These are phyloP conservation scores for Sindora glabra DNA, from an alignment of 306 rosid genomes.

Conservation along the genomic window DNA sequence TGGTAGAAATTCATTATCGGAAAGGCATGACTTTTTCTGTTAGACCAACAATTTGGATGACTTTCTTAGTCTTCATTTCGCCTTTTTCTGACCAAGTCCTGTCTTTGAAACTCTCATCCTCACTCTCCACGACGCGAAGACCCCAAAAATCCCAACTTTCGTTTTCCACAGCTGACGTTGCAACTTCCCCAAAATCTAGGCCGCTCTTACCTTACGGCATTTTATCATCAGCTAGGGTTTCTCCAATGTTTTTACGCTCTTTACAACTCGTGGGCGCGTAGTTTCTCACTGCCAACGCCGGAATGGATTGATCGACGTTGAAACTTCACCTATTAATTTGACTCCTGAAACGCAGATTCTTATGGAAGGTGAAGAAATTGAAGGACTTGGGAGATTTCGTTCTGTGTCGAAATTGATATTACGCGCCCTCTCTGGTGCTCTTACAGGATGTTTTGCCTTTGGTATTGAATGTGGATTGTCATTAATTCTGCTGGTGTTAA, in stretches of 20 bases:
- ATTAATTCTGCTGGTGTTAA: neutral
- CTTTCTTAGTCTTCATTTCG: neutral
- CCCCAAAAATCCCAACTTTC: neutral
- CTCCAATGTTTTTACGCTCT: neutral
- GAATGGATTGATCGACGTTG: neutral
- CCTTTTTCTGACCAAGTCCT: neutral
- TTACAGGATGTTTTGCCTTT: slow-evolving; percentile 30
- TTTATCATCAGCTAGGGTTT: neutral
- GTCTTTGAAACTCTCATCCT: neutral
- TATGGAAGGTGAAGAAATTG: slow-evolving; percentile 30
- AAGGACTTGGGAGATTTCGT: slow-evolving; percentile 19
- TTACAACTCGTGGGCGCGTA: neutral
- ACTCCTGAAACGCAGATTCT: neutral
- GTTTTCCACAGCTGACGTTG: neutral
- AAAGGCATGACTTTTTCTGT: neutral
- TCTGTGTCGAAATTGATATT: slow-evolving; percentile 24
- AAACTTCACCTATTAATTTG: neutral
- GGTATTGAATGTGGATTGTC: slow-evolving; percentile 14
- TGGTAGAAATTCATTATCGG: neutral
- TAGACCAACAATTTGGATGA: neutral
- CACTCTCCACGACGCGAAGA: neutral
- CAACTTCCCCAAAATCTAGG: neutral
- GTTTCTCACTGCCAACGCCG: neutral
- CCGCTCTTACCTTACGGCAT: neutral
- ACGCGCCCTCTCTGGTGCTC: slow-evolving; percentile 32